Evolutionary conservation across 1,284 basidiomycete species (phyloP).

Genomic region (Fistulinella cinereoalba): DNA sequence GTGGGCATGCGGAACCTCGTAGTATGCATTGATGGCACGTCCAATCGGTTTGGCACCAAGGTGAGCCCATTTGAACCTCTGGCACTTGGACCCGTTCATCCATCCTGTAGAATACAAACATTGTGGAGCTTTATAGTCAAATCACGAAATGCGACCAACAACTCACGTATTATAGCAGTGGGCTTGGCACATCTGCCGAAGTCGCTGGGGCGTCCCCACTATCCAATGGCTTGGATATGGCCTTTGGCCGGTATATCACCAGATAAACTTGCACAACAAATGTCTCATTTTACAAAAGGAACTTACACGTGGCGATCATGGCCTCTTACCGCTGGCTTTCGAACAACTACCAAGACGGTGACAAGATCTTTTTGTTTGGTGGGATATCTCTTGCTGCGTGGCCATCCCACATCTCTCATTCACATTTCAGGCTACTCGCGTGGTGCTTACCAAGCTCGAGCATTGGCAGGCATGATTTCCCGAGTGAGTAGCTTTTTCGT

Average conservation of each 20-base stretch:
- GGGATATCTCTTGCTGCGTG: neutral
- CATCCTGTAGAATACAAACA: constrained; percentile 34
- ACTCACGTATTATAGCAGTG: constrained; percentile 38
- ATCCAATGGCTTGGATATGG: constrained; percentile 27
- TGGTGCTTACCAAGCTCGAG: constrained; percentile 40
- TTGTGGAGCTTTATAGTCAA: constrained; percentile 36
- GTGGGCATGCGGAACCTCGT: constrained; percentile 30
- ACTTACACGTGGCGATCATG: constrained; percentile 33
- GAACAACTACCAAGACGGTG: constrained; percentile 33
- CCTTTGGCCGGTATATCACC: constrained; percentile 29
- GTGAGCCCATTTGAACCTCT: constrained; percentile 10
- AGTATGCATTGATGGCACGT: constrained; percentile 39
- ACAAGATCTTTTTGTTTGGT: constrained; percentile 38
- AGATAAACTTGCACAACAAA: neutral
- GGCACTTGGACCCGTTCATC: neutral
- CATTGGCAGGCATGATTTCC: constrained; percentile 37
- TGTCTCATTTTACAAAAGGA: constrained; percentile 18
- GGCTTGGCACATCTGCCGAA: constrained; percentile 33
- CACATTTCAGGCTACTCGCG: constrained; percentile 36
- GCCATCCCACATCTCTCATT: neutral
- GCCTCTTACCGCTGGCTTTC: constrained; percentile 39
- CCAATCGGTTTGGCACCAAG: constrained; percentile 35
- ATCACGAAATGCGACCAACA: constrained; percentile 31
- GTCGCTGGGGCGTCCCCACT: constrained; percentile 12
- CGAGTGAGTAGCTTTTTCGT: constrained; percentile 19